A percentile compares a stretch with the other conserved stretches of the same genome.
Evolutionary conservation across 2,329 filamentous ascomycete genomes (phyloP).

Genomic region (Neofusicoccum laricinum): DNA sequence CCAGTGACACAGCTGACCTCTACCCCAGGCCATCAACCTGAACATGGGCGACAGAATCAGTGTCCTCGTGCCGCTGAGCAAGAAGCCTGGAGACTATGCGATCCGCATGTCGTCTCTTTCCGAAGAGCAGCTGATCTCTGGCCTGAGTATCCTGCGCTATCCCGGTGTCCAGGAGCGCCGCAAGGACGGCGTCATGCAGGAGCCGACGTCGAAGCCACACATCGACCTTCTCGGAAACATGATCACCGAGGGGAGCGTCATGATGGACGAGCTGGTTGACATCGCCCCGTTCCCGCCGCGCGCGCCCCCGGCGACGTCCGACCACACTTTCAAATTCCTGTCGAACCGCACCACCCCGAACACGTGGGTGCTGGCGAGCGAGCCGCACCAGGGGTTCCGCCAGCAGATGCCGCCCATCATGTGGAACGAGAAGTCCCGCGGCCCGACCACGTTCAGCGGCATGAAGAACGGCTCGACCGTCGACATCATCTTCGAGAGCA

Average conservation of each 20-base stretch:
- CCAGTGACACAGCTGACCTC: not conserved
- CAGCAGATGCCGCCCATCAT: constrained; percentile 21
- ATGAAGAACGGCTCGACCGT: constrained; percentile 32
- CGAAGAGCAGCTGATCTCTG: constrained; percentile 55
- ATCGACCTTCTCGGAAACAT: constrained; percentile 18
- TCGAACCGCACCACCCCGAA: constrained; percentile 18
- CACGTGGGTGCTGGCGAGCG: constrained; percentile 19
- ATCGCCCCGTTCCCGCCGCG: constrained; percentile 19
- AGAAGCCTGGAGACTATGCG: constrained; percentile 49
- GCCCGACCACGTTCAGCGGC: constrained; percentile 38
- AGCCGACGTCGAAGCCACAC: constrained; percentile 14
- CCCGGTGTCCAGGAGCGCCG: constrained; percentile 13
- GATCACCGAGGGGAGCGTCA: constrained; percentile 11
- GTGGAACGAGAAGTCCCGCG: constrained; percentile 20
- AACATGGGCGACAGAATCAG: constrained; percentile 56
- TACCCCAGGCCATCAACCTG: constrained; percentile 33
- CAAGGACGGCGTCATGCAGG: not conserved
- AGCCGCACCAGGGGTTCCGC: constrained; percentile 21
- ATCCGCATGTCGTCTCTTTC: constrained; percentile 54
- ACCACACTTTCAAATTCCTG: constrained; percentile 20
- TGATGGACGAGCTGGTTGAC: constrained; percentile 19
- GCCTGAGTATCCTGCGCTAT: constrained; percentile 51
- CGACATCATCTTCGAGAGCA: constrained; percentile 29
- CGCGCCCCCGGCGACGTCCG: constrained; percentile 17
- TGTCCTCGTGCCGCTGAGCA: constrained; percentile 47